These are phyloP conservation scores for Vitis hybrid DNA, from an alignment of 177 flowering plant species.

Conservation along the genomic window DNA sequence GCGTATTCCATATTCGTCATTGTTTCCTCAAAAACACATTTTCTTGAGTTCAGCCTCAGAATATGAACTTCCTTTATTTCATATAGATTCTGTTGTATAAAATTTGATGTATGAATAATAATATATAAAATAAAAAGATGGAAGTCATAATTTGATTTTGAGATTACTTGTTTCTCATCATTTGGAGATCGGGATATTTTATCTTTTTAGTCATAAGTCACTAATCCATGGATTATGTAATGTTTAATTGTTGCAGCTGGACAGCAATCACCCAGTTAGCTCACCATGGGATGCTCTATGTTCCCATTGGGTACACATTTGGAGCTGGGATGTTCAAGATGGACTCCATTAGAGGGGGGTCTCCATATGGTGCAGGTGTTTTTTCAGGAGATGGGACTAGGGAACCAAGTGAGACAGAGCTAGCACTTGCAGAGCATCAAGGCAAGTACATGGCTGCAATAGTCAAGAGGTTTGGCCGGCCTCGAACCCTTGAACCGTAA, in stretches of 20 bases:
- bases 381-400: constrained; percentile 71
- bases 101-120: too few species aligned
- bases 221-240: background rate
- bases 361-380: constrained; percentile 65
- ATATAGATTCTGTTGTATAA: too few species aligned
- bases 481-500: background rate
- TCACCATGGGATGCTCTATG: constrained; percentile 65
- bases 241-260: constrained; percentile 50
- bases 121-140: too few species aligned
- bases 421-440: constrained; percentile 73
- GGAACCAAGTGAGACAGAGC: constrained; percentile 55
- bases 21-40: too few species aligned
- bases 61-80: too few species aligned
- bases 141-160: too few species aligned
- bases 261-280: constrained; percentile 72
- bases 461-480: constrained; percentile 44
- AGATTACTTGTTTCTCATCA: too few species aligned
- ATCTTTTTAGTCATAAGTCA: too few species aligned
- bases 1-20: too few species aligned
- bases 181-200: too few species aligned
- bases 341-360: constrained; percentile 55
- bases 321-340: constrained; percentile 69
- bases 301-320: constrained; percentile 65
- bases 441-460: constrained; percentile 69
- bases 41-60: too few species aligned